phyloP scores from a whole-genome alignment of 805 yeast species.

The Lipomyces lipofer region DNA sequence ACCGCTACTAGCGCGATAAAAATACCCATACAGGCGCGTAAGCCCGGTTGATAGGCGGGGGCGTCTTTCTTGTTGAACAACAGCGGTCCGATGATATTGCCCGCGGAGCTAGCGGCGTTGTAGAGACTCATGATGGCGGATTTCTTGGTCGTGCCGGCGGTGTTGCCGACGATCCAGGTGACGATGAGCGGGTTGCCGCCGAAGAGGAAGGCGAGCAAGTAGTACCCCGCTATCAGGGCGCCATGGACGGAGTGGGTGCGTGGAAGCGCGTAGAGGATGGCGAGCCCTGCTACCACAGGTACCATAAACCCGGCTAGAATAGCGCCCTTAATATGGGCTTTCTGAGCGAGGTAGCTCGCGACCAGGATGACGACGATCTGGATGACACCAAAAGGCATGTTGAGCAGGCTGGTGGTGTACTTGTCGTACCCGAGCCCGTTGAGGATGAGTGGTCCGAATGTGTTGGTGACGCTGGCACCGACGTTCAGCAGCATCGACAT shows the following conservation, averaged over 20 bases:
- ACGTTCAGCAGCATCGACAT: conserved; percentile 9
- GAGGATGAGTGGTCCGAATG: conserved; percentile 33
- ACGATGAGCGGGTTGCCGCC: conserved; percentile 35
- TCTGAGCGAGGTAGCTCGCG: conserved; percentile 5
- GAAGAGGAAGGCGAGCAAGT: conserved; percentile 34
- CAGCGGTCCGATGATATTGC: conserved; percentile 62
- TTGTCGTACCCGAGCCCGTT: conserved; percentile 38
- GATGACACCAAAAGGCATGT: conserved; percentile 41
- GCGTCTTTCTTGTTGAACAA: conserved; percentile 58
- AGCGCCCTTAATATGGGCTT: background rate
- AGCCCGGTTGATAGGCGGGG: conserved; percentile 51
- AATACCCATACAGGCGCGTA: conserved; percentile 16
- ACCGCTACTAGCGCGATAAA: conserved; percentile 13
- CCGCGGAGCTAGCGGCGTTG: conserved; percentile 35
- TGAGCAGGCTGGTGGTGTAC: conserved; percentile 37
- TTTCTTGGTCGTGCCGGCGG: conserved; percentile 40
- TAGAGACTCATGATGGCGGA: conserved; percentile 23
- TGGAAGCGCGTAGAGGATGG: conserved; percentile 36
- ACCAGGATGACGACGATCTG: conserved; percentile 34
- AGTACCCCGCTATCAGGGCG: conserved; percentile 39
- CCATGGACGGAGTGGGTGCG: conserved; percentile 34
- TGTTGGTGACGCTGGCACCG: conserved; percentile 30
- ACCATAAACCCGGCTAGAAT: conserved; percentile 25
- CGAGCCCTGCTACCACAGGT: conserved; percentile 41
- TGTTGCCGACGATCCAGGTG: conserved; percentile 35